These are phyloP conservation scores for Vigna unguiculata DNA, from an alignment of 306 rosid genomes.

Conservation along the genomic window DNA sequence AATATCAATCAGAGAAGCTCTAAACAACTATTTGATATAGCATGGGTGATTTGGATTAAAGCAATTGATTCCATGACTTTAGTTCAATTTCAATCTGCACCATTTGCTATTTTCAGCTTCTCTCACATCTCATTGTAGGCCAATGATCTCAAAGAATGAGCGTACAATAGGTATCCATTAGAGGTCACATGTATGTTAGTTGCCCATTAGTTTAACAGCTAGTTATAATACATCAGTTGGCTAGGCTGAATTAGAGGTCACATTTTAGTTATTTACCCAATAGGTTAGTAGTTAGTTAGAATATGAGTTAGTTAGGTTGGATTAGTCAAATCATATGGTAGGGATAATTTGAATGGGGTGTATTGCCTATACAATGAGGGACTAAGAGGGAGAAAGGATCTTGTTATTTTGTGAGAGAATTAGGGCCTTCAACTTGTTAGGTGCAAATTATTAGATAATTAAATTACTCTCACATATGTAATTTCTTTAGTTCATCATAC, in stretches of 20 bases:
- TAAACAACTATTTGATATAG: slow-evolving; percentile 6
- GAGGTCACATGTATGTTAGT: background rate
- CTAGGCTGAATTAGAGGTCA: background rate
- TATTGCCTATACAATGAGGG: background rate
- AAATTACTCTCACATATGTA: no score
- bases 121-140: background rate
- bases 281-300: background rate
- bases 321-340: background rate
- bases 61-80: slow-evolving; percentile 19
- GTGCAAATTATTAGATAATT: background rate
- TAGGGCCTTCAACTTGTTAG: background rate
- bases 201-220: background rate
- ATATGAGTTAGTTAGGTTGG: background rate
- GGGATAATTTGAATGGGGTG: background rate
- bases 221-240: background rate
- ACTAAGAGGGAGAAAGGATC: background rate
- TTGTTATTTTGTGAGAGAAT: background rate
- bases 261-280: background rate
- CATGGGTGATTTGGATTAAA: slow-evolving; percentile 21
- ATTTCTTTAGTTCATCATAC: no score
- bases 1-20: background rate
- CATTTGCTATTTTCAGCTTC: slow-evolving; percentile 33
- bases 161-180: background rate
- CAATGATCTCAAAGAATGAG: slow-evolving; percentile 7
- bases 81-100: slow-evolving; percentile 3